A percentile compares a stretch with the other conserved stretches of the same genome.
Evolutionary conservation across 208 protist genomes (phyloP).

Genomic region (Leptomonas seymouri): DNA sequence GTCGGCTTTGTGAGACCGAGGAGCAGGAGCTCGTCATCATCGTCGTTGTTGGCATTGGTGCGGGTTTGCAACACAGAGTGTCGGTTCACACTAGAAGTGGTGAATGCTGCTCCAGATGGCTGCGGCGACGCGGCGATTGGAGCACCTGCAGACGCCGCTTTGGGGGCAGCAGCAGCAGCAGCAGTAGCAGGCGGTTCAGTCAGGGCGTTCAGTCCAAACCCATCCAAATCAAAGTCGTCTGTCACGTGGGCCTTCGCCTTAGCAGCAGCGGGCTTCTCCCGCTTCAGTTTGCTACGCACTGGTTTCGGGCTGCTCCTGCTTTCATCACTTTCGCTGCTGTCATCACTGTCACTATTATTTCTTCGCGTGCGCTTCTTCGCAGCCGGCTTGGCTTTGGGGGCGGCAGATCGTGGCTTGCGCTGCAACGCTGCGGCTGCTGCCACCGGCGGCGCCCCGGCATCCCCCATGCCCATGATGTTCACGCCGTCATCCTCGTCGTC

Average conservation of each 20-base stretch:
- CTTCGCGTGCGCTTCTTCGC: slow-evolving; percentile 22
- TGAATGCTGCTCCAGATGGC: not conserved
- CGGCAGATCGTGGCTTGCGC: slow-evolving; percentile 19
- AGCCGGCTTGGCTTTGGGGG: slow-evolving; percentile 8
- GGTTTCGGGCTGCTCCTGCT: slow-evolving; percentile 15
- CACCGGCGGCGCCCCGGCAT: slow-evolving; percentile 28
- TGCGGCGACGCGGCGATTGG: too few species aligned
- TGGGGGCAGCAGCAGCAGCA: slow-evolving; percentile 1
- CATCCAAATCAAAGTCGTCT: slow-evolving; percentile 78
- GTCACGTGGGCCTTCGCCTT: not conserved
- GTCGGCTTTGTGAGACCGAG: slow-evolving; percentile 30
- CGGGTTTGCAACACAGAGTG: too few species aligned
- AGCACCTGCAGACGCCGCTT: not conserved
- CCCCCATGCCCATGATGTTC: slow-evolving; percentile 46
- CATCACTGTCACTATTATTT: slow-evolving; percentile 14
- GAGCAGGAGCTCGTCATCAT: slow-evolving; percentile 40
- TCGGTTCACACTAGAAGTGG: too few species aligned
- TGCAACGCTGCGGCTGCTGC: not conserved
- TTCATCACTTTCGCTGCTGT: slow-evolving; percentile 2
- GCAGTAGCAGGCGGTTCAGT: not conserved
- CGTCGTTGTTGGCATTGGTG: slow-evolving; percentile 12
- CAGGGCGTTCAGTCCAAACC: slow-evolving; percentile 81
- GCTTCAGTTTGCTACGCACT: slow-evolving; percentile 12
- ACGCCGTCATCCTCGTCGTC: slow-evolving; percentile 36
- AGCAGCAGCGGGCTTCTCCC: slow-evolving; percentile 15